phyloP scores from a whole-genome alignment of 139 green algal genomes.

The Diplosphaera chodatii region DNA sequence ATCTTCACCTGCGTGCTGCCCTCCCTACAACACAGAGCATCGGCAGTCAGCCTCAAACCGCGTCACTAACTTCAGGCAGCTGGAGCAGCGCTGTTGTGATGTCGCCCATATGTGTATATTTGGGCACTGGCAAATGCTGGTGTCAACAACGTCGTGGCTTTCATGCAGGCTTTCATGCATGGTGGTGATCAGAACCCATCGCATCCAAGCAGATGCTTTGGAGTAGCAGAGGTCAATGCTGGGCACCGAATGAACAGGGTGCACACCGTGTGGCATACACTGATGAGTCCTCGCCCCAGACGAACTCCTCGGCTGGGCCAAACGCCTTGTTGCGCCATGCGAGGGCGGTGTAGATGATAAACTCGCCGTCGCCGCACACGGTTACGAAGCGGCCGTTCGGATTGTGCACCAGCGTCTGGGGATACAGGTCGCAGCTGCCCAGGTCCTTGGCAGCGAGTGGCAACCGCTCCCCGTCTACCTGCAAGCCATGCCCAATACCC shows the following conservation, averaged over 20 bases:
- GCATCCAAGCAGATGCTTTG: too few species aligned
- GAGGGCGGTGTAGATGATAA: slow-evolving; percentile 98
- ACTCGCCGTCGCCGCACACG: slow-evolving; percentile 95
- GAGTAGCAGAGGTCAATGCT: too few species aligned
- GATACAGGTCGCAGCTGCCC: slow-evolving; percentile 91
- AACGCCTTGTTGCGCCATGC: slow-evolving; percentile 98
- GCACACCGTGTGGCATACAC: slow-evolving; percentile 70
- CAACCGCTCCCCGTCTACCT: slow-evolving; percentile 96
- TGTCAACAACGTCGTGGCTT: too few species aligned
- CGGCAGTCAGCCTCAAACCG: too few species aligned
- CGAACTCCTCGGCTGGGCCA: slow-evolving; percentile 84
- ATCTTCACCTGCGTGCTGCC: slow-evolving; percentile 35
- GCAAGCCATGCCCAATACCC: too few species aligned
- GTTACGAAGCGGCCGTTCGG: slow-evolving; percentile 95
- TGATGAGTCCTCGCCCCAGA: slow-evolving; percentile 84
- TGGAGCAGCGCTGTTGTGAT: too few species aligned
- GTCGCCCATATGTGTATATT: too few species aligned
- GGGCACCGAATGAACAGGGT: neutral
- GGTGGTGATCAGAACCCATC: too few species aligned
- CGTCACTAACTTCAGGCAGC: too few species aligned
- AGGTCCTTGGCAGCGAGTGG: slow-evolving; percentile 95
- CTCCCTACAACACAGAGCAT: too few species aligned
- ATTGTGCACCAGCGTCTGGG: slow-evolving; percentile 84
- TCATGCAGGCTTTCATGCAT: too few species aligned
- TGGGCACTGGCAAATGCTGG: too few species aligned